Percentiles rank a stretch among this genome's conserved stretches.
Evolutionary conservation across 495 filamentous ascomycete genomes (phyloP).

Genomic region (Hapsidospora chrysogenum): DNA sequence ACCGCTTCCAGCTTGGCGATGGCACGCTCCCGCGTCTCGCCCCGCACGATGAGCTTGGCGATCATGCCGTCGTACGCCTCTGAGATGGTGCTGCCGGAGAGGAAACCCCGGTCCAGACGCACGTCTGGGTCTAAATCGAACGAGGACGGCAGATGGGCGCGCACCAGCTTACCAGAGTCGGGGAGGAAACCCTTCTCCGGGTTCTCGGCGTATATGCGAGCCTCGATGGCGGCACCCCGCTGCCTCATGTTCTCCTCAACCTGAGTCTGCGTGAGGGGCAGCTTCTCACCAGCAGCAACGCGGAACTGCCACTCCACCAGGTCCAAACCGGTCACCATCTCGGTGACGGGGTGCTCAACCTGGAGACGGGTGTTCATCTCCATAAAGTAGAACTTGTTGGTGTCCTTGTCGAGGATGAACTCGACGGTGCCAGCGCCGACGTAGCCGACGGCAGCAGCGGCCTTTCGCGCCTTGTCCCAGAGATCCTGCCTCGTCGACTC

Average conservation of each 20-base stretch:
- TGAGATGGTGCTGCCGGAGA: slow-evolving; percentile 78
- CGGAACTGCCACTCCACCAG: slow-evolving; percentile 93
- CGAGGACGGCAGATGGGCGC: slow-evolving; percentile 57
- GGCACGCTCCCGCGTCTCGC: slow-evolving; percentile 58
- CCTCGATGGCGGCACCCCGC: slow-evolving; percentile 79
- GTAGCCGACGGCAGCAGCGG: slow-evolving; percentile 83
- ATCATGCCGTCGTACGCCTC: slow-evolving; percentile 99
- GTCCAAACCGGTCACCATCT: slow-evolving; percentile 92
- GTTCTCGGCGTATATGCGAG: slow-evolving; percentile 92
- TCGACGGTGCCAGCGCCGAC: slow-evolving; percentile 95
- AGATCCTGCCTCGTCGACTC: slow-evolving; percentile 68
- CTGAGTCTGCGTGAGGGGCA: slow-evolving; percentile 76
- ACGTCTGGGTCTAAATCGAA: slow-evolving; percentile 39
- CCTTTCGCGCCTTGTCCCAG: slow-evolving; percentile 84
- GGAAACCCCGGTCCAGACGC: slow-evolving; percentile 84
- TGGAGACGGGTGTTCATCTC: slow-evolving; percentile 98
- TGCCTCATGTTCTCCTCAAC: slow-evolving; percentile 61
- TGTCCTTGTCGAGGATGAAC: slow-evolving; percentile 96
- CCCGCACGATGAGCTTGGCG: slow-evolving; percentile 89
- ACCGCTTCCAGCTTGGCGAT: slow-evolving; percentile 71
- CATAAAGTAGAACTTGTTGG: slow-evolving; percentile 94
- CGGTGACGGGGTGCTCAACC: slow-evolving; percentile 94
- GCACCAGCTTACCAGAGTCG: slow-evolving; percentile 75
- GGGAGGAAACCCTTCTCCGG: slow-evolving; percentile 81
- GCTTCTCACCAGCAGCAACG: slow-evolving; percentile 67